Base-by-base conservation (phyloP, 345 rosid species). In the Lepidium africanum region DNA sequence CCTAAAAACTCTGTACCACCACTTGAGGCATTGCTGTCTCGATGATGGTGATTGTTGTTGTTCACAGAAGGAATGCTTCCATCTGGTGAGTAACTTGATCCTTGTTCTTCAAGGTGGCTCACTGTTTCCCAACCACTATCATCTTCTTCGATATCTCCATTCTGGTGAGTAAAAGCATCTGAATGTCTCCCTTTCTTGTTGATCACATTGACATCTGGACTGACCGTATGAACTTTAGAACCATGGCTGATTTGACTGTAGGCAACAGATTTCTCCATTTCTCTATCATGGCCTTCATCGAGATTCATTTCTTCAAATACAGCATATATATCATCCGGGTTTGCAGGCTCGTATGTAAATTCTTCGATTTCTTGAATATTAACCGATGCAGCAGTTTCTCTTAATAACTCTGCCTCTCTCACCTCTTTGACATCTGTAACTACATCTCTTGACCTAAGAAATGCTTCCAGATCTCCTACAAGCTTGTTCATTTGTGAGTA, bases 41-140 rank as follows among this genome's bases (percentile, higher is more conserved):
- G 74, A 40, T 37, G 69, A 62, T 41, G 55, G 65, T 73, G 71
- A 33, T 49, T 65, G 19, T 68, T 80, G 74, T 81, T 83, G 80
- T 78, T 86, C 36, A 81, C 80, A n/a, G 97, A 88, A 30, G 83
- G 82, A 21, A 68, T 71, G 71, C 97, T 90, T 33, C 82, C 91
- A 19, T 87, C 91, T 0, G 81, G 93, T 6, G 96, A 87, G 82
- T 70, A 89, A 69, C 87, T 85, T 10, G 97, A 95, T 21, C 90
- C 97, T 79, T 87, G 96, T 73, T 95, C 97, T 69, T 89, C 96
- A 1, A 82, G 78, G 70, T 89, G 91, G 76, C 99, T 95, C 63
- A 84, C 97, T 3, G 99, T 89, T 81, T 95, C 99, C 99, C 99
- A 95, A 21, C 88, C 96, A 45, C 99, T 94, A 69, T 94, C 97